Evolutionary conservation across 2,329 filamentous ascomycete species (phyloP).

Genomic region (Cladosporium sp.): DNA sequence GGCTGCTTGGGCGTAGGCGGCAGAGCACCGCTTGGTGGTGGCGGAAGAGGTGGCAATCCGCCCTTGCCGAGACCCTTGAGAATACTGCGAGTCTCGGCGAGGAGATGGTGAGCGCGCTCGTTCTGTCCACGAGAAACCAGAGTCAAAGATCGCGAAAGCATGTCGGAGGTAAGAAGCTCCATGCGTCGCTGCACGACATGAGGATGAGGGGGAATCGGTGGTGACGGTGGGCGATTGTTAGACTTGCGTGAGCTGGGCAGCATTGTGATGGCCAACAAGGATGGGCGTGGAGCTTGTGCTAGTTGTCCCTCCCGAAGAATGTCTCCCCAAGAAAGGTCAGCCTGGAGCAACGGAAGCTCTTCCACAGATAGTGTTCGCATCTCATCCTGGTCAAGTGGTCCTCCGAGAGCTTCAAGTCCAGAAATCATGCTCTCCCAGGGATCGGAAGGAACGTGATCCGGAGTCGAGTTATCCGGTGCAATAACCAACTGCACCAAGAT

Average conservation of each 20-base stretch:
- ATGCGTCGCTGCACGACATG: slow-evolving; percentile 93
- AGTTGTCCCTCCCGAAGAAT: slow-evolving; percentile 83
- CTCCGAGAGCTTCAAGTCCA: slow-evolving; percentile 86
- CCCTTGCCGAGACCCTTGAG: slow-evolving; percentile 95
- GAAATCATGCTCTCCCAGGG: slow-evolving; percentile 97
- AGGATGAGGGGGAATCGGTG: slow-evolving; percentile 90
- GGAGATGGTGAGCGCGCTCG: slow-evolving; percentile 85
- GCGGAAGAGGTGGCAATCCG: slow-evolving; percentile 79
- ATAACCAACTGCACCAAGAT: slow-evolving; percentile 93
- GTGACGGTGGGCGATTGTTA: slow-evolving; percentile 47
- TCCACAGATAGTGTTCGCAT: slow-evolving; percentile 81
- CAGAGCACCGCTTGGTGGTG: slow-evolving; percentile 37
- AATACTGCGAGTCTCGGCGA: slow-evolving; percentile 91
- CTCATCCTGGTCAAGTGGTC: slow-evolving; percentile 79
- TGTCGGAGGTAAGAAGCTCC: slow-evolving; percentile 96
- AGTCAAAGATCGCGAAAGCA: slow-evolving; percentile 88
- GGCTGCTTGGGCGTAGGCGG: slow-evolving; percentile 32
- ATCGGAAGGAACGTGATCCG: slow-evolving; percentile 85
- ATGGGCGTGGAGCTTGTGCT: slow-evolving; percentile 82
- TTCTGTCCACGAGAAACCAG: slow-evolving; percentile 88
- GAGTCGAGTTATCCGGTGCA: slow-evolving; percentile 73
- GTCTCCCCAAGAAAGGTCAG: slow-evolving; percentile 89
- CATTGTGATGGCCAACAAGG: slow-evolving; percentile 92
- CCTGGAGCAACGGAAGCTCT: slow-evolving; percentile 91
- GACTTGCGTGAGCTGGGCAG: slow-evolving; percentile 52